Conservation (phyloP, 78 protist species). For the Pigoraptor vietnamica region DNA sequence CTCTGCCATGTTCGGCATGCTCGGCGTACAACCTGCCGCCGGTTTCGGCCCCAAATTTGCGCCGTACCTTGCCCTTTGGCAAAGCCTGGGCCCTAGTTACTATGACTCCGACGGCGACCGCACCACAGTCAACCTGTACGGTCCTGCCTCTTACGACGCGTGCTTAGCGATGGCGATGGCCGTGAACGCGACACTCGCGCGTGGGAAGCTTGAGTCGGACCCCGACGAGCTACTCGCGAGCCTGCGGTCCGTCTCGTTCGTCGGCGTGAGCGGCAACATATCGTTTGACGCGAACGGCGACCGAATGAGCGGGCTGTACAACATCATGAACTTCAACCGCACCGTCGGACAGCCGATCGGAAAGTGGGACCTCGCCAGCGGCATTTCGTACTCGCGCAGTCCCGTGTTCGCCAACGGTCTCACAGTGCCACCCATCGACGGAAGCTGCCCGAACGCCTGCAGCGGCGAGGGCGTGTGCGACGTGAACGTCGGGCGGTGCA, state of each 20-base stretch:
- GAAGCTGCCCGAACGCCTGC: neutral
- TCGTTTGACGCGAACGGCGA: neutral
- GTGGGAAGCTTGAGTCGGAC: neutral
- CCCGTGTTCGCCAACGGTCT: neutral
- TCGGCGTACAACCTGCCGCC: neutral
- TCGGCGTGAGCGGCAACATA: neutral
- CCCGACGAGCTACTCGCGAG: neutral
- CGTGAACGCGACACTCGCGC: neutral
- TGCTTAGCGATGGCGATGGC: neutral
- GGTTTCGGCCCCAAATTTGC: neutral
- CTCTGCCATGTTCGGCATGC: neutral
- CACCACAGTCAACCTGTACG: neutral
- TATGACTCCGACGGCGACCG: neutral
- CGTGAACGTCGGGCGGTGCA: neutral
- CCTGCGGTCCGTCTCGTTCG: neutral
- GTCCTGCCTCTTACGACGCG: neutral
- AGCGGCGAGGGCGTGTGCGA: neutral
- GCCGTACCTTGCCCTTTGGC: neutral
- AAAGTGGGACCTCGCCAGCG: neutral
- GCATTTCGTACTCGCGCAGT: neutral
- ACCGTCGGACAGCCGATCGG: neutral
- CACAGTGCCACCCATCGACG: neutral
- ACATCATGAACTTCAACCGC: neutral
- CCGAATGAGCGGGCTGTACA: neutral
- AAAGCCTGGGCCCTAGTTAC: neutral